Percentiles rank a stretch among this genome's conserved stretches.
Evolutionary conservation across 495 filamentous ascomycete genomes (phyloP).

Genomic region (Cryomyces minteri): DNA sequence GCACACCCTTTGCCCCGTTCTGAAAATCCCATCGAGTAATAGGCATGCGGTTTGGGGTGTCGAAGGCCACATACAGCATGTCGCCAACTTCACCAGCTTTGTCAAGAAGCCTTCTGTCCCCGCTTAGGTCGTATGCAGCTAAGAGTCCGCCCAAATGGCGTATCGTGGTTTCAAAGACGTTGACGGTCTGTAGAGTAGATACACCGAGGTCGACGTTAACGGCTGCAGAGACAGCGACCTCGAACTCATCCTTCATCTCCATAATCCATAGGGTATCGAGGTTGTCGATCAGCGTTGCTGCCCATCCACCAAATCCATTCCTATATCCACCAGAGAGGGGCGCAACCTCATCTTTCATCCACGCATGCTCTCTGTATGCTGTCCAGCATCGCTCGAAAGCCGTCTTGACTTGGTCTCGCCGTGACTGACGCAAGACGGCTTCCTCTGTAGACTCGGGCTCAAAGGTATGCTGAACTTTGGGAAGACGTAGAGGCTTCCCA

Average conservation of each 20-base stretch:
- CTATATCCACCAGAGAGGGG: conserved; percentile 15
- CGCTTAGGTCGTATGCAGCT: conserved; percentile 20
- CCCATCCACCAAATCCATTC: conserved; percentile 44
- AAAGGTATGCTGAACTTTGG: conserved; percentile 15
- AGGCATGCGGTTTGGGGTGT: conserved; percentile 22
- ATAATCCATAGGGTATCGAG: conserved; percentile 47
- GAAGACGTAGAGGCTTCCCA: conserved; percentile 4
- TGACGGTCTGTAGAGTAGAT: conserved; percentile 9
- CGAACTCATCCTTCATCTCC: conserved; percentile 39
- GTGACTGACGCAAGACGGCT: conserved; percentile 6
- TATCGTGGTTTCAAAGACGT: conserved; percentile 23
- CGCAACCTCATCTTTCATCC: conserved; percentile 20
- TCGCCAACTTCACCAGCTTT: conserved; percentile 22
- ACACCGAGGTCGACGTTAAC: conserved; percentile 35
- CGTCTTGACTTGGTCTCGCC: conserved; percentile 14
- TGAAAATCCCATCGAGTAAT: conserved; percentile 33
- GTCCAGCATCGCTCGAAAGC: conserved; percentile 16
- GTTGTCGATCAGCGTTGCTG: conserved; percentile 38
- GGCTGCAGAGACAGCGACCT: conserved; percentile 34
- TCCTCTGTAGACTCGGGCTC: conserved; percentile 8
- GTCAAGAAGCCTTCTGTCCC: conserved; percentile 10
- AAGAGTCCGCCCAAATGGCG: conserved; percentile 21
- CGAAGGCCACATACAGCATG: conserved; percentile 20
- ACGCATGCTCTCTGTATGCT: conserved; percentile 17
- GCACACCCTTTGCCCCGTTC: conserved; percentile 13